These are phyloP conservation scores for Fagopyrum homotropicum DNA, from an alignment of 148 eudicot species.

Conservation along the genomic window DNA sequence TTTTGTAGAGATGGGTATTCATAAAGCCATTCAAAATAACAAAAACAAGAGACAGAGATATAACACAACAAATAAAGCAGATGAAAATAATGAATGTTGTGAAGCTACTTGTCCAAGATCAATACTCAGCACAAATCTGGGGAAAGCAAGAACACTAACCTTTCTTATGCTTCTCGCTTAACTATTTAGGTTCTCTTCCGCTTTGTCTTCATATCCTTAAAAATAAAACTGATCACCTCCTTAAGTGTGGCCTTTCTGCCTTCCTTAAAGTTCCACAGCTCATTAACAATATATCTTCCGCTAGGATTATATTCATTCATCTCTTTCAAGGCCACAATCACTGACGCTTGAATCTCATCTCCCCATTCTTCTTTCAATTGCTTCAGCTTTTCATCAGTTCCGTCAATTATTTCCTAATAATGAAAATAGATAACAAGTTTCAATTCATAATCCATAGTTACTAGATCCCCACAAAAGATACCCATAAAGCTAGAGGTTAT, in stretches of 20 bases:
- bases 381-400: constrained; percentile 45
- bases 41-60: background rate
- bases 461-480: background rate
- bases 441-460: background rate
- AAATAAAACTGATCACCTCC: constrained; percentile 50
- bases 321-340: constrained; percentile 43
- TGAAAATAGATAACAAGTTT: background rate
- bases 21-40: background rate
- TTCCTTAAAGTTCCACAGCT: constrained; percentile 70
- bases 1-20: too few species aligned
- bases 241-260: constrained; percentile 62
- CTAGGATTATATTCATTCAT: constrained; percentile 68
- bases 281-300: constrained; percentile 55
- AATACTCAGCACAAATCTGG: background rate
- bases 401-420: constrained; percentile 33
- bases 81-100: background rate
- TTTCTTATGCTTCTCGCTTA: background rate
- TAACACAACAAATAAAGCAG: background rate
- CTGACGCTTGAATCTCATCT: constrained; percentile 36
- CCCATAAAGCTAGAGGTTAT: background rate
- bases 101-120: background rate
- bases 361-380: constrained; percentile 55
- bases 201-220: constrained; percentile 42
- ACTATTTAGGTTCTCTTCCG: constrained; percentile 26
- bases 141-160: background rate